Evolutionary conservation across 768 basidiomycete genomes (phyloP).

Genomic region (Mycena olivaceomarginata): DNA sequence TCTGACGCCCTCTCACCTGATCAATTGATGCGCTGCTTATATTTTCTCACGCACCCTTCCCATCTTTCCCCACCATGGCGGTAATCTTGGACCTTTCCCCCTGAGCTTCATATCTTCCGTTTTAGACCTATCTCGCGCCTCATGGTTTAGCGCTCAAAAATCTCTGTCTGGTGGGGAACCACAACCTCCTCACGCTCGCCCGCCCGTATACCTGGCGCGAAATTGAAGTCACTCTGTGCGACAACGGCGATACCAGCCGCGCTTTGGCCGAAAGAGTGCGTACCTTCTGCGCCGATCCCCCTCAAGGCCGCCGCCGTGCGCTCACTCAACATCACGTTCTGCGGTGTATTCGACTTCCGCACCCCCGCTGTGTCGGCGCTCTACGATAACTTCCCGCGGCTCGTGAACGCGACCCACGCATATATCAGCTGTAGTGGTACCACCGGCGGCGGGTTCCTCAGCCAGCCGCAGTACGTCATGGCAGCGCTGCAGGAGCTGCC

Average conservation of each 20-base stretch:
- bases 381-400: background rate
- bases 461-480: background rate
- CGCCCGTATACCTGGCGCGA: conserved; percentile 26
- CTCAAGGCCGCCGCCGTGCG: conserved; percentile 4
- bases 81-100: conserved; percentile 7
- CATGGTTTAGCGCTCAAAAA: background rate
- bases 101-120: background rate
- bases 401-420: conserved; percentile 17
- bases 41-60: background rate
- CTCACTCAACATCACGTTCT: conserved; percentile 4
- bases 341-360: background rate
- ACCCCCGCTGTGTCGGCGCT: background rate
- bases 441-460: background rate
- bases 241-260: background rate
- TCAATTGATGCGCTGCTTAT: too few species aligned
- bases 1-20: too few species aligned
- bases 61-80: background rate
- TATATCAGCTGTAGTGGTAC: background rate
- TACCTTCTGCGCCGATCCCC: background rate
- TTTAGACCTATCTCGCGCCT: conserved; percentile 2
- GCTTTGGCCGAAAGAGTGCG: background rate
- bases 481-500: background rate
- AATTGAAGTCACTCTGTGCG: background rate
- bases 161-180: conserved; percentile 21
- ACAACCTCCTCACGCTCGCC: conserved; percentile 9